Conservation (phyloP, 1,139 yeast species). For the Suhomyces kunorum region DNA sequence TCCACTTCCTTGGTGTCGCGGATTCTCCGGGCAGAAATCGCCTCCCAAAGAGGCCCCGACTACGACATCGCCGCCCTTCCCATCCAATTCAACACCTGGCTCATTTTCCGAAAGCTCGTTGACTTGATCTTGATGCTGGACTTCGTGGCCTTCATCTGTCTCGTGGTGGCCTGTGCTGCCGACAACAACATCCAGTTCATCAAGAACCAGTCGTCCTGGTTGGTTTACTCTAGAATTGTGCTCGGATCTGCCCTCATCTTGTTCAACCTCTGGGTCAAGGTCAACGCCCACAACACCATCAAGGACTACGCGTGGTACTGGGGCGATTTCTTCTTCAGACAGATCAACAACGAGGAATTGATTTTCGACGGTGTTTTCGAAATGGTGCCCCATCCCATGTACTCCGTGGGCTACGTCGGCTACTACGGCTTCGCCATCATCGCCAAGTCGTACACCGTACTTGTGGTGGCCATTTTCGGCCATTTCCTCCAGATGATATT, state of each 20-base stretch:
- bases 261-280: conserved; percentile 83
- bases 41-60: conserved; percentile 59
- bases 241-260: conserved; percentile 54
- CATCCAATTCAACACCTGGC: conserved; percentile 81
- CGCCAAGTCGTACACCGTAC: conserved; percentile 72
- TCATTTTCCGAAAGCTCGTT: conserved; percentile 75
- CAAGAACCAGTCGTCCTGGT: conserved; percentile 34
- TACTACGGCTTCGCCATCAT: conserved; percentile 83
- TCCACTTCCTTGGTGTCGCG: conserved; percentile 33
- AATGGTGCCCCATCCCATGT: conserved; percentile 93
- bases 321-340: conserved; percentile 90
- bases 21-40: conserved; percentile 47
- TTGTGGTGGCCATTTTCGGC: conserved; percentile 71
- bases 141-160: conserved; percentile 72
- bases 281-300: conserved; percentile 86
- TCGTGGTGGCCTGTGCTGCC: conserved; percentile 61
- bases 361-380: conserved; percentile 91
- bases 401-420: conserved; percentile 86
- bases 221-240: conserved; percentile 38
- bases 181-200: conserved; percentile 43
- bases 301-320: conserved; percentile 95
- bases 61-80: conserved; percentile 59
- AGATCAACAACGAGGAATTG: conserved; percentile 70
- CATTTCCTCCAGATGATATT: conserved; percentile 81
- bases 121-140: conserved; percentile 87